Conservation (phyloP, 352 stramenopile species). For the Phytophthora crassamura region DNA sequence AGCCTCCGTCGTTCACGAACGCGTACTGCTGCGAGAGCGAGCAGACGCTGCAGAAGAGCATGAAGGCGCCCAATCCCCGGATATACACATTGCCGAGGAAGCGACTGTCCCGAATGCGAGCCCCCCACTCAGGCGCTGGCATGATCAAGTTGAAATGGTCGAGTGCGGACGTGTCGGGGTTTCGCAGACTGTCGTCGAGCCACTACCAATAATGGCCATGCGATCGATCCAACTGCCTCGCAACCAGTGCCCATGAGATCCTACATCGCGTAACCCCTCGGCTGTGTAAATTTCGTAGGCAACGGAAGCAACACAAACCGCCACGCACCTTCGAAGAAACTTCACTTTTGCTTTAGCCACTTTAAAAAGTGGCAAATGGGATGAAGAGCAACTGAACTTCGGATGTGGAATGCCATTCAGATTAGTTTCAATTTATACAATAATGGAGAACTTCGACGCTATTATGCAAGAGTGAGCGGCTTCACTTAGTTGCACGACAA, state of each 20-base stretch:
- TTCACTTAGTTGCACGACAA: background rate
- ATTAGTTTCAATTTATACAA: slow-evolving; percentile 32
- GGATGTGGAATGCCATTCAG: background rate
- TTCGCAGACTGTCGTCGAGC: slow-evolving; percentile 19
- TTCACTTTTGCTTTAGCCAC: slow-evolving; percentile 10
- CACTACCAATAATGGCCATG: background rate
- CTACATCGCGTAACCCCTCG: background rate
- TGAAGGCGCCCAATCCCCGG: slow-evolving; percentile 29
- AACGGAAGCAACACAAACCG: background rate
- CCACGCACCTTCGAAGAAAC: slow-evolving; percentile 11
- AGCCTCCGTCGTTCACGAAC: slow-evolving; percentile 17
- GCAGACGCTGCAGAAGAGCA: slow-evolving; percentile 38
- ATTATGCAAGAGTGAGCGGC: slow-evolving; percentile 1
- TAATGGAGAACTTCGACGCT: background rate
- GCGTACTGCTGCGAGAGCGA: slow-evolving; percentile 37
- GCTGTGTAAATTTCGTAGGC: background rate
- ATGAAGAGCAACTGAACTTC: slow-evolving; percentile 4
- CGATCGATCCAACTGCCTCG: too few species aligned
- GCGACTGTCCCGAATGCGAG: slow-evolving; percentile 37
- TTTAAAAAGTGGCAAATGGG: slow-evolving; percentile 4
- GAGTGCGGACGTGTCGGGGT: slow-evolving; percentile 22
- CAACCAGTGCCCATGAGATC: too few species aligned
- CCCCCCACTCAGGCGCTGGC: slow-evolving; percentile 17
- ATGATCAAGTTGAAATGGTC: slow-evolving; percentile 31
- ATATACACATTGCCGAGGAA: slow-evolving; percentile 53